Percentiles rank a stretch among this genome's conserved stretches.
Conservation (phyloP, 1,284 basidiomycete genomes). For the Coniferiporia sulphurascens region DNA sequence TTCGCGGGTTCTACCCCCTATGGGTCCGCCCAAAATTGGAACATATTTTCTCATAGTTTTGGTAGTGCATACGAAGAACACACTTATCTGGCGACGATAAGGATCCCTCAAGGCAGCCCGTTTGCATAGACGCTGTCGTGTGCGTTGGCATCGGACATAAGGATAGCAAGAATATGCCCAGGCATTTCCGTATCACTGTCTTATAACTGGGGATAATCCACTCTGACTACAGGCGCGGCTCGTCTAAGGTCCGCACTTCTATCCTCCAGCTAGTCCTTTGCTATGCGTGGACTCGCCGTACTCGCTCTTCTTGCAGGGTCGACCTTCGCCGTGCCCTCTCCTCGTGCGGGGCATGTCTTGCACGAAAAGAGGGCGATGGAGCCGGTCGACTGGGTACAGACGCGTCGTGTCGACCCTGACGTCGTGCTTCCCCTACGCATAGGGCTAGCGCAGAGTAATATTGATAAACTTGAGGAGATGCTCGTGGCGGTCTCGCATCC, state of each 20-base stretch:
- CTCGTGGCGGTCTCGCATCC: constrained; percentile 26
- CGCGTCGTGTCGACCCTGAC: constrained; percentile 12
- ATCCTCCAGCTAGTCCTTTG: not conserved
- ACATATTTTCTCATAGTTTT: not conserved
- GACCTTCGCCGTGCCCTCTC: not conserved
- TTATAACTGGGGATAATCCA: not conserved
- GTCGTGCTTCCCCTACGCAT: constrained; percentile 15
- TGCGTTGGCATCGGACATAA: not conserved
- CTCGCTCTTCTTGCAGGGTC: constrained; percentile 1
- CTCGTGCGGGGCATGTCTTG: constrained; percentile 8
- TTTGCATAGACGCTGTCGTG: not conserved
- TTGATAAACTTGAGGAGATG: constrained; percentile 25
- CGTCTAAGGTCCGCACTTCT: not conserved
- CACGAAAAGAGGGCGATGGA: constrained; percentile 17
- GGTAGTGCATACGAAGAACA: not conserved
- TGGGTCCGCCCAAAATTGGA: not conserved
- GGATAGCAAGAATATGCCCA: not conserved
- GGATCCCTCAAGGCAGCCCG: not conserved
- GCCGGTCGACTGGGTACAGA: constrained; percentile 11
- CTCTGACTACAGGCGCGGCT: not conserved
- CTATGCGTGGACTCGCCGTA: not conserved
- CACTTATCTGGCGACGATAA: not conserved
- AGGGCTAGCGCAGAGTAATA: constrained; percentile 20
- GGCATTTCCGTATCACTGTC: not conserved
- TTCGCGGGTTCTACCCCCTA: not conserved